Evolutionary conservation across 352 stramenopile species (phyloP), one percentile per base, ranked within the genome.

Genomic region (Halophytophthora polymorphica): DNA sequence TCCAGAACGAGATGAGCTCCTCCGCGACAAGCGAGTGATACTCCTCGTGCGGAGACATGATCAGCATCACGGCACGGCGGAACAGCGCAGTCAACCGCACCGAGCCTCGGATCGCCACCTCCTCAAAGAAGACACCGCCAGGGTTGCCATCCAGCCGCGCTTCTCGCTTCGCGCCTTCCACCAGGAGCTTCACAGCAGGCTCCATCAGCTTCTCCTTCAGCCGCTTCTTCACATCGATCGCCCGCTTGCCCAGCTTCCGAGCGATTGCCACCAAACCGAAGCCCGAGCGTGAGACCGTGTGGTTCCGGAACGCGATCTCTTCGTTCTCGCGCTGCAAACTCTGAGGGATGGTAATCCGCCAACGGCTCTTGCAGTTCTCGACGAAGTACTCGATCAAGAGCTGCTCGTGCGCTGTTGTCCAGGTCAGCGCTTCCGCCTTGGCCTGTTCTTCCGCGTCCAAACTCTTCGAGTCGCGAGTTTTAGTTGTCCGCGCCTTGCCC

Each of bases 1-100:
- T 76, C 83, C 83, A 94, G 28, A 77, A 78, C n/a, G 76, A 85
- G n/a, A 92, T 87, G 18, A 94, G 60, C 44, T 90, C 76, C 56
- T 94, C 83, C 22, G 81, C 83, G 0, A 90, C 80, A 19, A 94
- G 66, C 7, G 83, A 77, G 13, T 90, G 73, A 49, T 94, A 94
- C 36, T 89, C 77, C 39, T 70, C 58, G 53, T 83, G 63, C 5
- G 83, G 76, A 5, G 73, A 86, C 29, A 88, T 63, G 6, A 91
- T 76, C 66, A 94, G 86, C 79, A 92, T 88, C 25, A 94, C 69
- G 0, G 83, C 83, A 6, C 79, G 77, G 14, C 77, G 77, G 51
- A 92, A 90, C 18, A 94, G 64, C 12, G 83, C 79, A 17, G 79
- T 88, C 2, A 94, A 65, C 0, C 82, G 62, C 21, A 69, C 60